Base-by-base conservation (phyloP, 23 red algal species). In the Gracilariopsis chorda region DNA sequence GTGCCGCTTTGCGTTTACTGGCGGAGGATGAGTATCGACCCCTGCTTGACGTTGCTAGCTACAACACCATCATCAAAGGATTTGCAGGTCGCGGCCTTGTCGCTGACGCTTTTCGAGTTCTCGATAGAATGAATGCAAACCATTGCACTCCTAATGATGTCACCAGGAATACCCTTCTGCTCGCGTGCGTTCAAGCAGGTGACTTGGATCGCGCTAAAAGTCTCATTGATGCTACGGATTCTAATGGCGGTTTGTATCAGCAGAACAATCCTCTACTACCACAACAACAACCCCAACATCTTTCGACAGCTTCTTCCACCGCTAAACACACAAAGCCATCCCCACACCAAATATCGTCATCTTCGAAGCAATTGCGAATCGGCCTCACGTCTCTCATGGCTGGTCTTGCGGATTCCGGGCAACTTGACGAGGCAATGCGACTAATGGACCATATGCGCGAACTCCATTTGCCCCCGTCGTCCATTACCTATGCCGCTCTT, bases 11-110 rank as follows among this genome's bases (percentile, higher is more conserved):
- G 65, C 36, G 56, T 20, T 21, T 88, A 46, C 0, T 88, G 4
- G 33, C 47, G 6, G 51, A 76, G 10, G 57, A 62, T 5, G 46
- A 13, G 9, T 74, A 75, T 45, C 6, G 20, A 21, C 67, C 65
- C 1, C 47, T 61, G 33, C 47, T 88, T 25, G 84, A 88, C 20
- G 70, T 75, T 2, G 13, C 39, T 20, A 88, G 72, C 29, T 92
- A 60, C 59, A 92, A 92, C 48, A 83, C 77, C 7, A 60, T 92
- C n/a, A 92, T 92, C 33, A 83, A 92, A 44, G 88, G 88, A 42
- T 43, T 92, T 39, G 76, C 51, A 23, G 23, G 60, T 43, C 56
- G 67, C 20, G 88, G 77, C n/a, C 67, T 30, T 12, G 35, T 70
- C 6, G 23, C 46, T 48, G 32, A 69, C 21, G 88, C 88, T 27